Conservation (phyloP, 208 protist genomes). For the Wallacemonas collosoma region DNA sequence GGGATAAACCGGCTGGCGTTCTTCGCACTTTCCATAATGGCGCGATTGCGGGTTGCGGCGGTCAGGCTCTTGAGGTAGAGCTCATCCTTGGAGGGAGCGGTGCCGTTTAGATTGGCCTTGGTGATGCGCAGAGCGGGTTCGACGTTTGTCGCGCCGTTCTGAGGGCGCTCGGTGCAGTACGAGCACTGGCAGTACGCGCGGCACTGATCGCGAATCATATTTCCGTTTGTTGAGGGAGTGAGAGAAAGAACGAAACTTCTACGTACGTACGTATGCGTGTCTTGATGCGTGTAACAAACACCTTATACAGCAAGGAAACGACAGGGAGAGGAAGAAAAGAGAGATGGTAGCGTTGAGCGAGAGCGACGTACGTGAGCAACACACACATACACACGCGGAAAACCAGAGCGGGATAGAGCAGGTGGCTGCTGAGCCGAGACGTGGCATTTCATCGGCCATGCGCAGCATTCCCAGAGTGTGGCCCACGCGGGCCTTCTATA, state of each 20-base stretch:
- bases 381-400: too few species aligned
- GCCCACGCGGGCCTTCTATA: too few species aligned
- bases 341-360: not conserved
- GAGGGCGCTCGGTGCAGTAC: slow-evolving; percentile 54
- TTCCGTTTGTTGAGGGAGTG: slow-evolving; percentile 14
- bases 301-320: not conserved
- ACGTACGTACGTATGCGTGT: not conserved
- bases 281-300: too few species aligned
- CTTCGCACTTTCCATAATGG: slow-evolving; percentile 61
- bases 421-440: too few species aligned
- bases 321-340: slow-evolving; percentile 1
- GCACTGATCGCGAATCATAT: slow-evolving; percentile 80
- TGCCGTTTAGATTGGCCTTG: slow-evolving; percentile 36
- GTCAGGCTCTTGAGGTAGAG: slow-evolving; percentile 75
- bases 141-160: slow-evolving; percentile 22
- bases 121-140: slow-evolving; percentile 24
- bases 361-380: too few species aligned
- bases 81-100: slow-evolving; percentile 58
- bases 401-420: too few species aligned
- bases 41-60: slow-evolving; percentile 49
- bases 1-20: slow-evolving; percentile 79
- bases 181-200: slow-evolving; percentile 80
- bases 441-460: too few species aligned
- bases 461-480: too few species aligned
- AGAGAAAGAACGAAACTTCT: not conserved